Evolutionary conservation across 495 filamentous ascomycete species (phyloP).

Genomic region (Cercophora samala): DNA sequence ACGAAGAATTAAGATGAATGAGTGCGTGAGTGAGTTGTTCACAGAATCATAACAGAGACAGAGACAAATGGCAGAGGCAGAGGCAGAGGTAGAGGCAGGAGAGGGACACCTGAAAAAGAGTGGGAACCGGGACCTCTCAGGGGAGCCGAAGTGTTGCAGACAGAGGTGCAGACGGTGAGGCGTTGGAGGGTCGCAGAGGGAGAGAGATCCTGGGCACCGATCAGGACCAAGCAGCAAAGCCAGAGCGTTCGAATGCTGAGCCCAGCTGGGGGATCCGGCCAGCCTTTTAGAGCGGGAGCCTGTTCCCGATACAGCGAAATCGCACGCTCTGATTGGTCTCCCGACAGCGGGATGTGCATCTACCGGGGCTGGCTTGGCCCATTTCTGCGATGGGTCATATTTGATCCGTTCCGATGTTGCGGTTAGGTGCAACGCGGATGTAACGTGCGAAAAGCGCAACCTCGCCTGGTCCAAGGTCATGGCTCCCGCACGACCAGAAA

Average conservation of each 20-base stretch:
- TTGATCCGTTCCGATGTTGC: neutral
- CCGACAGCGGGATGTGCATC: neutral
- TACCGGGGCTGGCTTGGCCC: neutral
- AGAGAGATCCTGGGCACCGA: constrained; percentile 25
- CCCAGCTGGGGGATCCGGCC: neutral
- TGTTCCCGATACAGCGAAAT: constrained; percentile 7
- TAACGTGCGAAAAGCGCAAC: constrained; percentile 6
- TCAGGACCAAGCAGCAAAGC: constrained; percentile 20
- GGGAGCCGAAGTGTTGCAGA: constrained; percentile 22
- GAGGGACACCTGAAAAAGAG: neutral
- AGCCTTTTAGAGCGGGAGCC: neutral
- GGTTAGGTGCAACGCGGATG: constrained; percentile 1
- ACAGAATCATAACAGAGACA: neutral
- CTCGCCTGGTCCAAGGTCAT: neutral
- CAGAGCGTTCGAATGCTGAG: neutral
- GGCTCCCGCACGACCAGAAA: neutral
- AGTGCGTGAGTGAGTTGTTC: neutral
- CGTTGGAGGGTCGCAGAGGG: constrained; percentile 21
- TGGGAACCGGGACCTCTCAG: constrained; percentile 18
- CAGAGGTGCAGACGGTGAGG: constrained; percentile 21
- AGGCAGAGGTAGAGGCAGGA: neutral
- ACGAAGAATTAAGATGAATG: constrained; percentile 5
- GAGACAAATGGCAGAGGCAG: neutral
- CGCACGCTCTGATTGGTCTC: neutral
- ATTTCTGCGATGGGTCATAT: neutral